Evolutionary conservation across 371 early-diverging fungal genomes (phyloP), one percentile per base, ranked within the genome.

Genomic region (Fennellomyces sp.): DNA sequence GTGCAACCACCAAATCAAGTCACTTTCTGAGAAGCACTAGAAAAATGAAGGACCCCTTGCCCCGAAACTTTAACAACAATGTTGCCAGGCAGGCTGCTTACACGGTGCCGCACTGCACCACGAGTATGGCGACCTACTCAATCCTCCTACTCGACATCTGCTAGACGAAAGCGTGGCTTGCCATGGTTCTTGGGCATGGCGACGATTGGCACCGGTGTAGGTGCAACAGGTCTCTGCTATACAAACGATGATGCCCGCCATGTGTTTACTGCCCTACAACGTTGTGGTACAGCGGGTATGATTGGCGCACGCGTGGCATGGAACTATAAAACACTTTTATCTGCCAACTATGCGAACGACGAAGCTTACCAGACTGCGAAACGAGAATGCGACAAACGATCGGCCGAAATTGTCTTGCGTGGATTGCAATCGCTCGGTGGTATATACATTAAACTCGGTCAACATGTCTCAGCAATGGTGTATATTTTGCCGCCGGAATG

Each of bases 371-470:
- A 79, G 33, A 58, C 60, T 28, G 69, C 68, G 30, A 80, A 73
- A 48, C 56, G 53, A 8, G 68, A 56, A 28, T 71, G 82, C 8
- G 80, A 86, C 52, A 57, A 62, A 38, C 70, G 84, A 5, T 76
- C 73, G 51, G 93, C 94, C 0, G 65, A 85, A 5, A 56, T 83
- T 30, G 61, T 92, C 5, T 63, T 90, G 25, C 69, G 69, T 23
- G 84, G 85, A 27, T 73, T 84, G 19, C 70, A 77, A 55, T 70
- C 66, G 28, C 80, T 91, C 52, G 94, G 94, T 30, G 97, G 97
- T n/a, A 88, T 95, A 27, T 97, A 94, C 63, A 92, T 97, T 67
- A 97, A 97, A 64, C 80, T 96, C 45, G 95, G 96, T 2, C 95
- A 96, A 67, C 94, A 96, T 69, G 70, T 95, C 6, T 83, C 92